A percentile compares a stretch with the other conserved stretches of the same genome.
Conservation (phyloP, 169 alveolate species). For the Amoebophrya sp. region DNA sequence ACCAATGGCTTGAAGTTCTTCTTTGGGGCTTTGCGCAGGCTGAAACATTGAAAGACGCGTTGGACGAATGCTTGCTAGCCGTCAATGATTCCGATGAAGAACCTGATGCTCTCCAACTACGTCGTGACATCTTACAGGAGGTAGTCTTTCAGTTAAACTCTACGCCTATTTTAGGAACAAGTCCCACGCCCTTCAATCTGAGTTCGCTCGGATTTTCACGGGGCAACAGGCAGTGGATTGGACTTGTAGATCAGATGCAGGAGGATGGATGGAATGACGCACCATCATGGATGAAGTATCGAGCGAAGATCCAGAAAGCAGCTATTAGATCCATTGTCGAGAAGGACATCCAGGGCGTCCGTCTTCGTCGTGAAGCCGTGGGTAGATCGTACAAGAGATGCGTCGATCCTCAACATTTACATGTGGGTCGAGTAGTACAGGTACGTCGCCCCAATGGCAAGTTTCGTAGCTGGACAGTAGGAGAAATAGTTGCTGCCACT, state of each 20-base stretch:
- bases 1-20: neutral
- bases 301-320: neutral
- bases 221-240: neutral
- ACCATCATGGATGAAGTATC: neutral
- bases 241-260: neutral
- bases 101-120: neutral
- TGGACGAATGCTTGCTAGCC: neutral
- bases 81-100: neutral
- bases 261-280: neutral
- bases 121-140: neutral
- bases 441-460: neutral
- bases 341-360: neutral
- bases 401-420: neutral
- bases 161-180: neutral
- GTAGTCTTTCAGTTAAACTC: neutral
- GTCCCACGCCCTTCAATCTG: neutral
- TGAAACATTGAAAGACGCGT: neutral
- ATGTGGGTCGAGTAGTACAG: neutral
- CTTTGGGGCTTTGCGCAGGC: neutral
- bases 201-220: neutral
- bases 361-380: neutral
- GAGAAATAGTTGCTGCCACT: neutral
- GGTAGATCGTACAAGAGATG: neutral
- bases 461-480: neutral
- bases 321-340: neutral